These are phyloP conservation scores for Astrothelium macrocarpum DNA, from an alignment of 495 filamentous ascomycete species.

Conservation along the genomic window DNA sequence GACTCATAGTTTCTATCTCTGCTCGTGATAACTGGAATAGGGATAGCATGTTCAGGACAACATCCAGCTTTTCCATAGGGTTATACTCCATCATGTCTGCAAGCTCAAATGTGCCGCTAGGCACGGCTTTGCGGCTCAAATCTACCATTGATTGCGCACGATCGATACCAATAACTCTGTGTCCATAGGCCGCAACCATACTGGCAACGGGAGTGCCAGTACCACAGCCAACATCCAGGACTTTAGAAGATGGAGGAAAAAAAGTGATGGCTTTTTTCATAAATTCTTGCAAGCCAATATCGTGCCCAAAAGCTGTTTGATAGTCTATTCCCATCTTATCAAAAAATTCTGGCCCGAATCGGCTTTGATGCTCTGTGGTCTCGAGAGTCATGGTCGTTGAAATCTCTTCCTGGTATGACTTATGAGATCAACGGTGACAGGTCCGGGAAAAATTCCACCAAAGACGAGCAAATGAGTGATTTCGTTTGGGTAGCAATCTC, in stretches of 20 bases:
- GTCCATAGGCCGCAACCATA: conserved; percentile 27
- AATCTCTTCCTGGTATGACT: too few relatives aligned
- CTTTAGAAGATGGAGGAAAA: conserved; percentile 14
- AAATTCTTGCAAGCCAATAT: background rate
- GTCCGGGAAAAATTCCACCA: too few relatives aligned
- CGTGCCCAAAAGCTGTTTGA: background rate
- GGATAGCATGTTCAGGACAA: conserved; percentile 9
- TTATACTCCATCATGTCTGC: conserved; percentile 26
- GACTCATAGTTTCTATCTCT: conserved; percentile 2
- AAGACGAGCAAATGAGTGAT: too few relatives aligned
- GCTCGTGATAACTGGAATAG: conserved; percentile 5
- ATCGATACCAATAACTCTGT: conserved; percentile 33
- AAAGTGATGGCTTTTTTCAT: conserved; percentile 13
- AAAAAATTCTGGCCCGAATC: background rate
- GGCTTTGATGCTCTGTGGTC: too few relatives aligned
- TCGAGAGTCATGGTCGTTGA: too few relatives aligned
- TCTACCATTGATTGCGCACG: conserved; percentile 29
- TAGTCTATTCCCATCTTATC: background rate
- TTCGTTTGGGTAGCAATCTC: too few relatives aligned
- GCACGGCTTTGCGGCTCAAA: conserved; percentile 25
- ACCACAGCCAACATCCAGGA: conserved; percentile 34
- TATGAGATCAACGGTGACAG: too few relatives aligned
- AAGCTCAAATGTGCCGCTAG: conserved; percentile 26
- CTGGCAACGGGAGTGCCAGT: conserved; percentile 34
- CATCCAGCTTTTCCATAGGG: conserved; percentile 14